Percentiles rank a stretch among this genome's conserved stretches.
These are phyloP conservation scores for Daldinia childiae DNA, from an alignment of 495 filamentous ascomycete genomes.

Conservation along the genomic window DNA sequence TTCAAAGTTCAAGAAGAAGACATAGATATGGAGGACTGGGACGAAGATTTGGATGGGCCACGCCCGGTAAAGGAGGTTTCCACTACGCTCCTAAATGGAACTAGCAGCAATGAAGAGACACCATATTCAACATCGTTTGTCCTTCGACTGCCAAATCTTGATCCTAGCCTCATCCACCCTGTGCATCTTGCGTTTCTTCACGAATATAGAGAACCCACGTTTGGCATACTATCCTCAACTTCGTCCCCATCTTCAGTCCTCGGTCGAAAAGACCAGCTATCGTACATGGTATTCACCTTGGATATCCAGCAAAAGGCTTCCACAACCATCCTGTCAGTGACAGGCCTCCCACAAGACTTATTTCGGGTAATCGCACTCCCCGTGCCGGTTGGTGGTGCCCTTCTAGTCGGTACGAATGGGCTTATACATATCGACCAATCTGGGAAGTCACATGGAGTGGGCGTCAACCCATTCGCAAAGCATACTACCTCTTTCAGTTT, in stretches of 20 bases:
- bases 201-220: conserved; percentile 97
- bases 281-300: conserved; percentile 93
- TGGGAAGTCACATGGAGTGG: conserved; percentile 90
- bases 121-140: conserved; percentile 94
- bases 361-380: conserved; percentile 86
- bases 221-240: conserved; percentile 88
- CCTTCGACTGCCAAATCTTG: conserved; percentile 82
- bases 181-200: conserved; percentile 93
- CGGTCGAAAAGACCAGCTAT: conserved; percentile 83
- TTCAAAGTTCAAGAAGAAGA: conserved; percentile 93
- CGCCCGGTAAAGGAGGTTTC: conserved; percentile 57
- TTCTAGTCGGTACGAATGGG: conserved; percentile 88
- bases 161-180: conserved; percentile 84
- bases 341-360: conserved; percentile 86
- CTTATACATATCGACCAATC: conserved; percentile 96
- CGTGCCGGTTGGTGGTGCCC: conserved; percentile 83
- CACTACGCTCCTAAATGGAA: conserved; percentile 61
- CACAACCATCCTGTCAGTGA: conserved; percentile 88
- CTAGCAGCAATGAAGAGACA: conserved; percentile 67
- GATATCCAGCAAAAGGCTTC: conserved; percentile 94
- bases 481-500: conserved; percentile 80
- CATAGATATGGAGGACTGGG: conserved; percentile 86
- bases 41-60: conserved; percentile 75
- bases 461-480: conserved; percentile 89
- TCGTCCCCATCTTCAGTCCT: conserved; percentile 75